Evolutionary conservation across 1,284 basidiomycete species (phyloP).

Genomic region (Phaffia rhodozyma): DNA sequence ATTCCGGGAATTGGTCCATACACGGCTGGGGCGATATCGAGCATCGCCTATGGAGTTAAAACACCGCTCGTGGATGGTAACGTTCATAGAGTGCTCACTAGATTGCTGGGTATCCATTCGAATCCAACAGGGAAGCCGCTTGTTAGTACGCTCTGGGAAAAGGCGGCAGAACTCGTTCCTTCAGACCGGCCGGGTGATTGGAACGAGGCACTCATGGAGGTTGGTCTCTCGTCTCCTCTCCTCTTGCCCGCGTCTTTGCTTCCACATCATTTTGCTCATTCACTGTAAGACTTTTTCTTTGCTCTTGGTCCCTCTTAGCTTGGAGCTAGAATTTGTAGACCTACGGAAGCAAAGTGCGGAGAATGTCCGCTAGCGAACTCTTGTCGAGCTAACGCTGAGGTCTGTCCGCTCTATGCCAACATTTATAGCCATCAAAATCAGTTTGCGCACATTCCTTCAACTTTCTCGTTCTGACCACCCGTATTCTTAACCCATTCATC

Average conservation of each 20-base stretch:
- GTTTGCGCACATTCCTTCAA: background rate
- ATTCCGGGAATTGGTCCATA: slow-evolving; percentile 87
- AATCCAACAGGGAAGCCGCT: slow-evolving; percentile 64
- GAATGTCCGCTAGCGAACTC: slow-evolving; percentile 55
- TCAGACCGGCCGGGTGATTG: slow-evolving; percentile 40
- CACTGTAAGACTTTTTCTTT: too few relatives aligned
- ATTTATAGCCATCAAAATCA: background rate
- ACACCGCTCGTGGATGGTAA: slow-evolving; percentile 88
- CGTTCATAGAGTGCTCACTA: slow-evolving; percentile 67
- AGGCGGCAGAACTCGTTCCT: slow-evolving; percentile 56
- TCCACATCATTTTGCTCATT: background rate
- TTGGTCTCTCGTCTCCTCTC: background rate
- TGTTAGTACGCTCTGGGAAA: slow-evolving; percentile 68
- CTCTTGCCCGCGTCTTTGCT: background rate
- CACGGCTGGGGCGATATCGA: slow-evolving; percentile 71
- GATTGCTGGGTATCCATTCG: slow-evolving; percentile 68
- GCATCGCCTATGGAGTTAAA: slow-evolving; percentile 74
- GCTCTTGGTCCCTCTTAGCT: background rate
- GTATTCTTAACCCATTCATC: slow-evolving; percentile 17
- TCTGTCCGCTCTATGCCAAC: slow-evolving; percentile 17
- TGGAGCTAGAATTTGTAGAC: slow-evolving; percentile 53
- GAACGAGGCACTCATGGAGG: slow-evolving; percentile 74
- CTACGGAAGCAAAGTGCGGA: slow-evolving; percentile 59
- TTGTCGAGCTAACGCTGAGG: slow-evolving; percentile 53
- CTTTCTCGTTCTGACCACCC: slow-evolving; percentile 8